Evolutionary conservation across 225 moss, liverwort and hornwort genomes (phyloP).

Genomic region (Thuidium tamariscinum): DNA sequence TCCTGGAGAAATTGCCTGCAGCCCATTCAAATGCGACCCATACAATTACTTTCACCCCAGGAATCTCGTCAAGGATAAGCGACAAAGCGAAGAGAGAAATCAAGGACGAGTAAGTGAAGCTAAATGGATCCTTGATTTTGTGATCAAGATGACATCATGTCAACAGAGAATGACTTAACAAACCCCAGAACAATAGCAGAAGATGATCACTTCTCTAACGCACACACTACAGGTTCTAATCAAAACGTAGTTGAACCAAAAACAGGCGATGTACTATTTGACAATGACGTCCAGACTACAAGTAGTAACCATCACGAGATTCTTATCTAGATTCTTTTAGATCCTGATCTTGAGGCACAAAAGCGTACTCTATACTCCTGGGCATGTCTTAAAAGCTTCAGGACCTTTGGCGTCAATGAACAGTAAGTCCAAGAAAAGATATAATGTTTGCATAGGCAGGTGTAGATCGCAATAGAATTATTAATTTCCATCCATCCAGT

Average conservation of each 20-base stretch:
- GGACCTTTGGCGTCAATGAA: not conserved
- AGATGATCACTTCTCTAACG: not conserved
- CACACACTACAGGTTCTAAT: not conserved
- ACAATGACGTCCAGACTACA: not conserved
- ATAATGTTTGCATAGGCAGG: not conserved
- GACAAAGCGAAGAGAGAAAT: not conserved
- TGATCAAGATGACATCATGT: not conserved
- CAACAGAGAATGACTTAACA: not conserved
- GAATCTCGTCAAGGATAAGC: not conserved
- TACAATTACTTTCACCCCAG: not conserved
- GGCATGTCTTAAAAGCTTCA: not conserved
- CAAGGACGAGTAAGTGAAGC: not conserved
- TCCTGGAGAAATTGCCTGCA: slow-evolving; percentile 93
- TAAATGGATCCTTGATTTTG: not conserved
- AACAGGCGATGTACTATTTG: not conserved
- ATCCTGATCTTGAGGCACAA: not conserved
- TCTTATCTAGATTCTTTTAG: not conserved
- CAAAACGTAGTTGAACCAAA: not conserved
- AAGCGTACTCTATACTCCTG: not conserved
- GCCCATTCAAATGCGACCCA: not conserved
- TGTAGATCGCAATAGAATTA: not conserved
- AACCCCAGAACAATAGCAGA: not conserved
- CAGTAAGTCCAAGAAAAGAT: not conserved
- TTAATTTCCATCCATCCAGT: not conserved
- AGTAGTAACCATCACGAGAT: not conserved